Evolutionary conservation across 805 yeast species (phyloP).

Genomic region (Saccharomycopsis amapae): DNA sequence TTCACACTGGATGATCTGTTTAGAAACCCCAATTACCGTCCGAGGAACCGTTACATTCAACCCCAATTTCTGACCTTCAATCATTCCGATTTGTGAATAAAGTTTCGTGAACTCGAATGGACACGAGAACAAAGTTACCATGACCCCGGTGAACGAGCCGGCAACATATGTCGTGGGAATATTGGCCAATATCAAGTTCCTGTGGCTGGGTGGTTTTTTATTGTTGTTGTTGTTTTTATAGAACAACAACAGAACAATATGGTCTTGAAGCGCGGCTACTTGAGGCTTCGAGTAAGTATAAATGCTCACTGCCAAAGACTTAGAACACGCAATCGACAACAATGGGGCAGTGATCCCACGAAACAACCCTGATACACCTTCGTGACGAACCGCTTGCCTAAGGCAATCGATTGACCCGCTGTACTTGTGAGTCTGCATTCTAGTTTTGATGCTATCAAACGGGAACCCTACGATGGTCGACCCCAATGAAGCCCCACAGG

Average conservation of each 20-base stretch:
- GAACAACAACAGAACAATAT: not conserved
- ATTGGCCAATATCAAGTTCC: too few relatives aligned
- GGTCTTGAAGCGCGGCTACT: not conserved
- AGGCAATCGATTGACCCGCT: slow-evolving; percentile 52
- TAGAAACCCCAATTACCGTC: slow-evolving; percentile 35
- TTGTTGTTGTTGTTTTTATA: not conserved
- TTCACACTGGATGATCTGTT: slow-evolving; percentile 47
- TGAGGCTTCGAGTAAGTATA: slow-evolving; percentile 49
- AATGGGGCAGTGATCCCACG: slow-evolving; percentile 74
- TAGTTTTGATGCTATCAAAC: slow-evolving; percentile 75
- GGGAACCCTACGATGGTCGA: slow-evolving; percentile 77
- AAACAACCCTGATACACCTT: slow-evolving; percentile 66
- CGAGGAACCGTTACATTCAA: slow-evolving; percentile 29
- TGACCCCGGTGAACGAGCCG: slow-evolving; percentile 62
- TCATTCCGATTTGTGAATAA: slow-evolving; percentile 63
- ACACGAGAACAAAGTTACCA: slow-evolving; percentile 59
- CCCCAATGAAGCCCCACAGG: slow-evolving; percentile 55
- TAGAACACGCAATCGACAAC: slow-evolving; percentile 54
- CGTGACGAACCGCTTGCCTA: slow-evolving; percentile 44
- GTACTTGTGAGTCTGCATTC: slow-evolving; percentile 74
- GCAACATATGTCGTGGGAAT: slow-evolving; percentile 34
- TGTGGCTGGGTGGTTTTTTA: too few relatives aligned
- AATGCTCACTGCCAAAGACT: slow-evolving; percentile 58
- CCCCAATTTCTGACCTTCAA: slow-evolving; percentile 30
- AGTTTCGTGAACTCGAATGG: slow-evolving; percentile 84